Evolutionary conservation across 257 asterid genomes (phyloP).

Genomic region (Solanum ahanhuiri): DNA sequence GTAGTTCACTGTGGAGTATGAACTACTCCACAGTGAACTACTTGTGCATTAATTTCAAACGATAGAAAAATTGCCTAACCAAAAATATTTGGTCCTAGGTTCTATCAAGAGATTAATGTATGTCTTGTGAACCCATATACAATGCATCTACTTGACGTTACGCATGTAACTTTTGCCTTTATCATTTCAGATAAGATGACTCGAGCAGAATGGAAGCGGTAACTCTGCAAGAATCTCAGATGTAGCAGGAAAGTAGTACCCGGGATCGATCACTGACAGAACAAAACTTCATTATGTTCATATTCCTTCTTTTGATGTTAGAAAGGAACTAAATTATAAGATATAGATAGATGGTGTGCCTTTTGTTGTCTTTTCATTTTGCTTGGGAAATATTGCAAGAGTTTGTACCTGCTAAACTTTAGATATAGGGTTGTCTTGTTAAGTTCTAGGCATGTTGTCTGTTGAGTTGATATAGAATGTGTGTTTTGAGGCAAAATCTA

Average conservation of each 20-base stretch:
- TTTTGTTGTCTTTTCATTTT: not conserved
- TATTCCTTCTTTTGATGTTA: not conserved
- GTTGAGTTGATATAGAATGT: not conserved
- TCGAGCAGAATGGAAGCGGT: conserved; percentile 30
- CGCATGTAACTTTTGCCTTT: not conserved
- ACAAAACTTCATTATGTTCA: conserved; percentile 5
- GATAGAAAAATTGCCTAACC: not conserved
- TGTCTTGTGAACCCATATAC: not conserved
- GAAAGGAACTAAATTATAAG: not conserved
- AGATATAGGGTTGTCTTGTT: not conserved
- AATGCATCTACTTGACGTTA: not conserved
- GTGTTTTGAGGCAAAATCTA: not conserved
- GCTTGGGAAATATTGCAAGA: not conserved
- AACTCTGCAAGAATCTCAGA: not conserved
- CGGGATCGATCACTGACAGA: not conserved
- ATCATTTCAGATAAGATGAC: conserved; percentile 14
- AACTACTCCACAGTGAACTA: too few relatives aligned
- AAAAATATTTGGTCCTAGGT: not conserved
- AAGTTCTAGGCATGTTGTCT: not conserved
- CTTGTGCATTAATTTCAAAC: not conserved
- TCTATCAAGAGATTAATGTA: not conserved
- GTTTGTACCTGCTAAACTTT: not conserved
- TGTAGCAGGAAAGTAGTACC: not conserved
- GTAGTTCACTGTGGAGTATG: not conserved
- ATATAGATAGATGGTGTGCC: not conserved